Evolutionary conservation across 1,284 basidiomycete species (phyloP), one percentile per base, ranked within the genome.

Genomic region (Schizopora paradoxa): DNA sequence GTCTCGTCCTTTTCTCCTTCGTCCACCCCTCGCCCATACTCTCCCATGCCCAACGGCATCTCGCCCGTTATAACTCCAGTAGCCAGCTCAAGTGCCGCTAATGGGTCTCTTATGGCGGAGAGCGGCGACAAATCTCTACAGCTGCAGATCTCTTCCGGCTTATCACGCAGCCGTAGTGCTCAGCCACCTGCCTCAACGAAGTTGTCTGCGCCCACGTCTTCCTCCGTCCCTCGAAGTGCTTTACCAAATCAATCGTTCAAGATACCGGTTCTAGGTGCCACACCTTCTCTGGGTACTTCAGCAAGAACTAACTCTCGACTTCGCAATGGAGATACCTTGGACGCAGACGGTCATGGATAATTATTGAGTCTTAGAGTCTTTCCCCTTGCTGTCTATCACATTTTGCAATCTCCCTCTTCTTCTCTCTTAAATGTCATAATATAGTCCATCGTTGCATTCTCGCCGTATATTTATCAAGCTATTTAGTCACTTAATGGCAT

Each of bases 1-100:
- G 80, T 86, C 39, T 86, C 86, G n/a, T 86, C 85, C 0, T 82
- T 84, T 57, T 77, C 86, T 25, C 71, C 77, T 2, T 65, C 76
- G 18, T 62, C 68, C 4, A 70, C 73, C 0, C 67, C 76, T 26
- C 68, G 78, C 26, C 67, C 81, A 11, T 77, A 76, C 58, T 81
- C 82, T 27, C 82, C 84, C 8, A 69, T 79, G 66, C 61, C 65
- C 28, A 51, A 49, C 33, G 44, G 47, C 22, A 46, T 51, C 7
- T 40, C 56, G 19, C 16, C 31, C 18, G 44, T 29, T n/a, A 38
- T 43, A 13, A 32, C 43, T 16, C 21, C 45, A 31, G 23, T 14
- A 25, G 25, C 18, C 32, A 38, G 38, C 11, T 49, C 52, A 6
- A 44, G 45, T 13, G 48, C 51, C 1, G 49, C 43, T 14, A 51